Evolutionary conservation across 352 stramenopile species (phyloP), one percentile per base, ranked within the genome.

Genomic region (Pythium aristosporum): DNA sequence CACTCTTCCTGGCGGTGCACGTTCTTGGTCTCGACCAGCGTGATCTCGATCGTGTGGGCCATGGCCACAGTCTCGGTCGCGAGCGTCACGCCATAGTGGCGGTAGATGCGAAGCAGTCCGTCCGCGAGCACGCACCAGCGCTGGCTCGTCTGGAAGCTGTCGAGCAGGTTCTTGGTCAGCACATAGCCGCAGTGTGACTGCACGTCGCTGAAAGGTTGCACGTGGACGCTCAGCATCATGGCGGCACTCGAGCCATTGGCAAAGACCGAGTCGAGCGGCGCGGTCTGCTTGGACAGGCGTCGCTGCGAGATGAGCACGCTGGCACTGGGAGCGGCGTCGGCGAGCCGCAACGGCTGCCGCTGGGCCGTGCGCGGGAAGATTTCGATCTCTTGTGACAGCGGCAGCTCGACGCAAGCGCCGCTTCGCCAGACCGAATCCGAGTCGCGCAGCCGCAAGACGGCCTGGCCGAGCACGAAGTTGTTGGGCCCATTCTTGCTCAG

Each of bases 401-500:
- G 50, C 23, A 91, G 55, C 32, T 89, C 79, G 0, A 76, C 71
- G 0, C 60, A 50, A 13, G 68, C 55, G 10, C 80, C 82, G 18
- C 61, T 68, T 9, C 75, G 67, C 82, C 82, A 91, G 6, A 75
- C 61, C 12, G 57, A 59, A 39, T 88, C 76, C 3, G 67, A 72
- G 36, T 88, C 78, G 1, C 71, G 65, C 21, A 89, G 59, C 1
- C 82, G 73, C 32, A 89, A 58, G 21, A 86, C 65, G 15, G 67
- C 74, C 65, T 91, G 82, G 0, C 80, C 82, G 7, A 91, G 69
- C 58, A 91, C 80, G 61, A 91, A 91, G 36, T 86, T 85, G 61
- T 91, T 91, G 4, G 82, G 82, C 0, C 82, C 82, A 52, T 91
- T 91, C 59, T 89, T 89, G 64, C 78, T 89, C 12, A 89, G 69